Base-by-base conservation (phyloP, 768 basidiomycete species). In the Phaffia tasmanica region DNA sequence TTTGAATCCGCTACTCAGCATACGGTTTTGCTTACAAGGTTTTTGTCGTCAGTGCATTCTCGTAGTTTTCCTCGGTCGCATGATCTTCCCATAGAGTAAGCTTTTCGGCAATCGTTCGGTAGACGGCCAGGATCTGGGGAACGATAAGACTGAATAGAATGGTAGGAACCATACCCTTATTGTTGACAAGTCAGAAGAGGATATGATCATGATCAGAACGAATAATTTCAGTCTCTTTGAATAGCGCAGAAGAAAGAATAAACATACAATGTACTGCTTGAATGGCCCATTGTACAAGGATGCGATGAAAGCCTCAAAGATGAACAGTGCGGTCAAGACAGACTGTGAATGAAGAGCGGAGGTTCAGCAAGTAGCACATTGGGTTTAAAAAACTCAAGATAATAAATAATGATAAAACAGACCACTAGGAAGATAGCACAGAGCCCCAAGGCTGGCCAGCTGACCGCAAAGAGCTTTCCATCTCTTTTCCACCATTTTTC, bases 31-130 rank as follows among this genome's bases (percentile, higher is more conserved):
- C 35, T 42, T 42, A 42, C 35, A 98, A 99, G 2, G 88, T 87
- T 76, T 97, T 99, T 74, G 87, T 79, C 19, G 92, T 91, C 29
- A 95, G 81, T 21, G 88, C 89, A 8, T 84, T 82, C 66, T 84
- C 83, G 74, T 89, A 84, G 1, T 83, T 83, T 2, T 86, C 86
- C 70, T 86, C 83, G 71, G 88, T 88, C 0, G 83, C 80, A 74
- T 97, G 92, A 73, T 95, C 93, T 78, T 99, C 94, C 88, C 89
- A 93, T 54, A 81, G 77, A 0, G 92, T 91, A 62, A 97, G 80
- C 21, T 80, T 78, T 19, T 54, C 62, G 7, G 67, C 62, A 29
- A 69, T 60, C 14, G 6, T 47, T 4, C 87, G 85, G 75, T 90
- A 94, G 9, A 86, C 74, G 1, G 80, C 81, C 1, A 93, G 81